phyloP scores from a whole-genome alignment of 306 rosid species.

The Citrullus amarus region DNA sequence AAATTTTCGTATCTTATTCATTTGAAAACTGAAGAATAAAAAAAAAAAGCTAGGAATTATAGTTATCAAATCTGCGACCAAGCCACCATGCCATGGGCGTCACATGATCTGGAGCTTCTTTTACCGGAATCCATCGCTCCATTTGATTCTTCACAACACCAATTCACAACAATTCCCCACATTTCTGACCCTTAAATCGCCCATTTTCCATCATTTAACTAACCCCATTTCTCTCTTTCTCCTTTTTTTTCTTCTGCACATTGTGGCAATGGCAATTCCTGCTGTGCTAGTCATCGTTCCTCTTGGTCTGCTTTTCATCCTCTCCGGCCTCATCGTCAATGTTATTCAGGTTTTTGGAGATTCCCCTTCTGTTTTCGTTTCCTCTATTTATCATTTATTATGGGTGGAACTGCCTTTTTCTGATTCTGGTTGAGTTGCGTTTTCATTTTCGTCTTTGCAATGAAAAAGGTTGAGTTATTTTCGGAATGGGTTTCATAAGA shows the following conservation, averaged over 20 bases:
- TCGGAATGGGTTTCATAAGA: not conserved
- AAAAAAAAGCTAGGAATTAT: not conserved
- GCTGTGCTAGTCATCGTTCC: slow-evolving; percentile 60
- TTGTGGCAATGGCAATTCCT: slow-evolving; percentile 47
- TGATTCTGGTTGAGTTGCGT: not conserved
- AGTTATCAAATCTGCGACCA: not conserved
- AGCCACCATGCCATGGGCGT: not conserved
- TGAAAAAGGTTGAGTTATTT: not conserved
- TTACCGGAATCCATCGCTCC: not conserved
- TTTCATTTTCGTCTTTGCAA: not conserved
- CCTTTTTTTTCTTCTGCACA: not conserved
- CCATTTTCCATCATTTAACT: not conserved
- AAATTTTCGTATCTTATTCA: not conserved
- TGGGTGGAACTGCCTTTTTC: not conserved
- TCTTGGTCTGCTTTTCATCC: slow-evolving; percentile 50
- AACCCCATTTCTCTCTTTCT: not conserved
- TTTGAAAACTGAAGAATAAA: not conserved
- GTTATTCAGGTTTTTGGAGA: slow-evolving; percentile 38
- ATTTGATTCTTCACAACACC: not conserved
- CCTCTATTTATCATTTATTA: not conserved
- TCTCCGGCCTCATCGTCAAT: slow-evolving; percentile 71
- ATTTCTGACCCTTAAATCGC: not conserved
- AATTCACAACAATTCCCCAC: not conserved
- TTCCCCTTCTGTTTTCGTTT: not conserved
- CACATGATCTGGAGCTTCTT: slow-evolving; percentile 2